phyloP scores from a whole-genome alignment of 495 filamentous ascomycete genomes.

The Aspergillus ostianus region DNA sequence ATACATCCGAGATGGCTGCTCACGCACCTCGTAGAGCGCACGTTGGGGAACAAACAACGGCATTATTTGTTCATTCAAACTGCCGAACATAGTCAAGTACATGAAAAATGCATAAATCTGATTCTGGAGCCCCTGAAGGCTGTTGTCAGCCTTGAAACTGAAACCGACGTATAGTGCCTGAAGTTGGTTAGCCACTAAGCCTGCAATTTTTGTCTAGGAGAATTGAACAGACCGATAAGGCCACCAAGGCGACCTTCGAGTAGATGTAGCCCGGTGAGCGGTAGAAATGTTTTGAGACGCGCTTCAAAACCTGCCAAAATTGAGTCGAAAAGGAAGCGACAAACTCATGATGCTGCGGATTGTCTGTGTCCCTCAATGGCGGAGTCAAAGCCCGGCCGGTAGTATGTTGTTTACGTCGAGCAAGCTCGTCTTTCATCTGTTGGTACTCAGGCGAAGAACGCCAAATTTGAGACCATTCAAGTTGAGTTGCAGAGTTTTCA shows the following conservation, averaged over 20 bases:
- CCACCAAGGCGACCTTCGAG: conserved; percentile 46
- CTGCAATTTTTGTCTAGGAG: conserved; percentile 61
- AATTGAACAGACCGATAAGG: conserved; percentile 70
- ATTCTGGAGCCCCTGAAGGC: conserved; percentile 74
- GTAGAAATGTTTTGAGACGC: conserved; percentile 50
- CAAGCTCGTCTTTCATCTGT: conserved; percentile 44
- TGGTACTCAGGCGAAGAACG: conserved; percentile 62
- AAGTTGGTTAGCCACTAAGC: conserved; percentile 26
- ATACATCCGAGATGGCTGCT: conserved; percentile 75
- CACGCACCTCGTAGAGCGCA: conserved; percentile 72
- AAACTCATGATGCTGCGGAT: conserved; percentile 11
- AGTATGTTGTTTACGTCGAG: conserved; percentile 56
- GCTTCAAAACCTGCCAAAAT: conserved; percentile 33
- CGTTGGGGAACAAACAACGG: conserved; percentile 64
- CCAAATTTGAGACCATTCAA: conserved; percentile 78
- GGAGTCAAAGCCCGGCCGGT: conserved; percentile 15
- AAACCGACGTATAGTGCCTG: conserved; percentile 77
- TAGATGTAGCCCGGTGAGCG: conserved; percentile 50
- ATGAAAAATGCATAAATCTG: conserved; percentile 83
- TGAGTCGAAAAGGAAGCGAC: conserved; percentile 41
- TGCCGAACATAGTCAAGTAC: conserved; percentile 68
- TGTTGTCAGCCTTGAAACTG: conserved; percentile 61
- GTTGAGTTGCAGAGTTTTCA: conserved; percentile 53
- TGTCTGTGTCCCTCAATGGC: conserved; percentile 2
- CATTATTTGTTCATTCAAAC: conserved; percentile 69